Percentiles rank a stretch among this genome's conserved stretches.
Conservation (phyloP, 2,329 filamentous ascomycete genomes). For the Onygenales sp. region DNA sequence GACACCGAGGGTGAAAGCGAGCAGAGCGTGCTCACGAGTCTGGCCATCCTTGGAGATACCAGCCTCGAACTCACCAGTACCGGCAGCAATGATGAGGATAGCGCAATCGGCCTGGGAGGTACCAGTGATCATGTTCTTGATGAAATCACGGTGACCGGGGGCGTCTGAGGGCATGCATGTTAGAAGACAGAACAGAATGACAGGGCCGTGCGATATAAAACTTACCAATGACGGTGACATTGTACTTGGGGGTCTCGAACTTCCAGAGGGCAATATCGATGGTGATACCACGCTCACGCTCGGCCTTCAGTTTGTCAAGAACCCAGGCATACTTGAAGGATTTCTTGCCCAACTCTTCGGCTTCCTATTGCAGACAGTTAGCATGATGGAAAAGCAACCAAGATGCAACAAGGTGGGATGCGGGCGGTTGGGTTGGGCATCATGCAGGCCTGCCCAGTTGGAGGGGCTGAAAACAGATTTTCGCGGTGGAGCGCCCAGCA, state of each 20-base stretch:
- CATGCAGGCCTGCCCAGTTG: not conserved
- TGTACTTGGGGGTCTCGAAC: conserved; percentile 98
- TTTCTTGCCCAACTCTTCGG: conserved; percentile 97
- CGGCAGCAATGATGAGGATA: conserved; percentile 99
- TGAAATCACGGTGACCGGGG: conserved; percentile 99
- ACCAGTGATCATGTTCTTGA: conserved; percentile 99
- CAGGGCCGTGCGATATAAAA: conserved; percentile 12
- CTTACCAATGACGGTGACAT: conserved; percentile 93
- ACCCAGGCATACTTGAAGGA: conserved; percentile 99
- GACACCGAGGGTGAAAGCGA: conserved; percentile 99
- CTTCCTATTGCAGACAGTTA: conserved; percentile 58
- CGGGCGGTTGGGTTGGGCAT: not conserved
- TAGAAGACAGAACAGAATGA: not conserved
- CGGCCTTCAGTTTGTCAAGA: conserved; percentile 99
- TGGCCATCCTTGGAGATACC: conserved; percentile 99
- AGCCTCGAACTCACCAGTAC: conserved; percentile 99
- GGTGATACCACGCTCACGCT: conserved; percentile 99
- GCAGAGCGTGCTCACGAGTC: conserved; percentile 99
- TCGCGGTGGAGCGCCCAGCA: not conserved
- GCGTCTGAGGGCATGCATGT: conserved; percentile 53
- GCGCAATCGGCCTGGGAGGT: conserved; percentile 99
- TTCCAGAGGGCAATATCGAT: conserved; percentile 99
- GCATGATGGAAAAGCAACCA: not conserved
- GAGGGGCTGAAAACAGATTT: not conserved
- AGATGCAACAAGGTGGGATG: not conserved